Evolutionary conservation across 345 rosid genomes (phyloP), one percentile per base, ranked within the genome.

Genomic region (Raphanus sativus): DNA sequence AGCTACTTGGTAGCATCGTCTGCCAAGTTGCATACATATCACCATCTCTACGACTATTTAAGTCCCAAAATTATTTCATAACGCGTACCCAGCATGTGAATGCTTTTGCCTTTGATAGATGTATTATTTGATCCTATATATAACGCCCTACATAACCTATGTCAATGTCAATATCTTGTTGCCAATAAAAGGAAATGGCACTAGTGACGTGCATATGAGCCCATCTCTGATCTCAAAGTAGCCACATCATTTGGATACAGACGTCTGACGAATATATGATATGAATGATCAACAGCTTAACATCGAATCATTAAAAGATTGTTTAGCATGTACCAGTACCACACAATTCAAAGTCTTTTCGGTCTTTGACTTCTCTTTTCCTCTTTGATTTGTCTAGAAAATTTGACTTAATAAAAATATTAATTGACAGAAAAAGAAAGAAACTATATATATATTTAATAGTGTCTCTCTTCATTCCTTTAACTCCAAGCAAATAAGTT

Each of bases 1-100:
- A 36, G 42, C 50, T 42, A 11, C 30, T 38, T 55, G 38, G 48
- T 40, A 67, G 26, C 52, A 75, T 48, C 67, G 62, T 75, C 73
- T 75, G 78, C 60, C 60, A 75, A 66, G 36, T 30, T 75, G 55
- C 26, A 75, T 6, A 75, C 40, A 75, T 48, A 75, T 48, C 36
- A 59, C 67, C 50, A 59, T 75, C 24, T 73, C 24, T 73, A 15
- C 3, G 59, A 52, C 59, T 52, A 52, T 2, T 52, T 16, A 52
- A 52, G 25, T 16, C 55, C 16, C 25, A 52, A 2, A 52, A 16
- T 6, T 5, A 52, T 52, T 16, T 52, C 25, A 7, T 5, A 65
- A 54, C 24, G 21, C 55, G 17, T 15, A 67, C 52, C 60, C 55
- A n/a, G 55, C 55, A 42, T 59, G 73, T 75, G 79, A 75, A 67